Evolutionary conservation across 371 early-diverging fungal species (phyloP).

Genomic region (Encephalitozoon cuniculi): DNA sequence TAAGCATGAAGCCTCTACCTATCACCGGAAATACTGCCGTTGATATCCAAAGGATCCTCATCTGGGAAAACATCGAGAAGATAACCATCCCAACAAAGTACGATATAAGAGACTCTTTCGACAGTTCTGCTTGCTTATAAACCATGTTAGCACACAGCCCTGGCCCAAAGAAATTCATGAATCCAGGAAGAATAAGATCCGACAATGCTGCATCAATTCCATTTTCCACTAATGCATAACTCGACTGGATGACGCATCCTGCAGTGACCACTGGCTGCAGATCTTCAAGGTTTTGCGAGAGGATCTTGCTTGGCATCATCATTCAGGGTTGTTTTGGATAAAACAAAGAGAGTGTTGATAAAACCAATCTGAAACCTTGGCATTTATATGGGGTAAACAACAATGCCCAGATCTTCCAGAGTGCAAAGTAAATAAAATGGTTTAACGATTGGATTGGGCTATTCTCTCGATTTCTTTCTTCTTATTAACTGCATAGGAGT

Average conservation of each 20-base stretch:
- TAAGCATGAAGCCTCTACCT: slow-evolving; percentile 14
- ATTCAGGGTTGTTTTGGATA: slow-evolving; percentile 7
- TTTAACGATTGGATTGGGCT: slow-evolving; percentile 79
- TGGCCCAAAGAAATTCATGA: slow-evolving; percentile 18
- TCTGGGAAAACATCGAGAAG: slow-evolving; percentile 1
- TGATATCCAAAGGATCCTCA: background rate
- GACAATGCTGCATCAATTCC: slow-evolving; percentile 30
- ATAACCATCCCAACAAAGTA: slow-evolving; percentile 32
- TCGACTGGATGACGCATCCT: slow-evolving; percentile 7
- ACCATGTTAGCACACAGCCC: slow-evolving; percentile 41
- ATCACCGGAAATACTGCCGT: slow-evolving; percentile 21
- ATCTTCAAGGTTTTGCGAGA: background rate
- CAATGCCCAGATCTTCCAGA: background rate
- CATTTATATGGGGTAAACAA: background rate
- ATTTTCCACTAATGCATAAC: slow-evolving; percentile 1
- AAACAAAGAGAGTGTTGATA: background rate
- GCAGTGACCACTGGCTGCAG: slow-evolving; percentile 8
- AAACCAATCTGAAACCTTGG: slow-evolving; percentile 6
- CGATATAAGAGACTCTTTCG: background rate
- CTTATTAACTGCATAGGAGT: slow-evolving; percentile 70
- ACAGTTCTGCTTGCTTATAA: slow-evolving; percentile 11
- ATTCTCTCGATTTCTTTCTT: slow-evolving; percentile 99
- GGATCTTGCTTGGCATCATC: background rate
- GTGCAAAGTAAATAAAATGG: slow-evolving; percentile 22
- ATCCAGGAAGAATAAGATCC: slow-evolving; percentile 27